These are phyloP conservation scores for Boletus coccyginus DNA, from an alignment of 768 basidiomycete species.

Conservation along the genomic window DNA sequence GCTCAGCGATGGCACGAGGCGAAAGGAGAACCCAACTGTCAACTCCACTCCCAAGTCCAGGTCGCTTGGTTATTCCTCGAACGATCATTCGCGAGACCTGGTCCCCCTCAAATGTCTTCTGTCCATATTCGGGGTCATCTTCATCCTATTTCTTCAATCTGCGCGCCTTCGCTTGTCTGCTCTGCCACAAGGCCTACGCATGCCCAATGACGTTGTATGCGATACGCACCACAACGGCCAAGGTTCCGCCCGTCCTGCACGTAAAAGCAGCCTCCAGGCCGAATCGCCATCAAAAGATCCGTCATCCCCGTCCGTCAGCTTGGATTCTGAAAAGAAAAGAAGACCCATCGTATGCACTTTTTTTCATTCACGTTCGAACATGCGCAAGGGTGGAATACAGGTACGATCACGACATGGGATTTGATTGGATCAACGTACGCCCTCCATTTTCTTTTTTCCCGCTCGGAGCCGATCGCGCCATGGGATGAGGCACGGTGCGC, in stretches of 20 bases:
- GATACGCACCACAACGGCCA: constrained; percentile 5
- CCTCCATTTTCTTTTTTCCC: constrained; percentile 5
- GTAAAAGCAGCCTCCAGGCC: constrained; percentile 17
- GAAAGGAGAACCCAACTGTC: background rate
- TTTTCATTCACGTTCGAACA: constrained; percentile 7
- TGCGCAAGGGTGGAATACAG: background rate
- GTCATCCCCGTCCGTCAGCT: constrained; percentile 8
- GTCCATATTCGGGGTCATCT: background rate
- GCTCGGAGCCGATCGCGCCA: constrained; percentile 13
- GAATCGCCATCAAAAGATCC: constrained; percentile 6
- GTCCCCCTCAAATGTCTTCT: background rate
- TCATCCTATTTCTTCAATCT: background rate
- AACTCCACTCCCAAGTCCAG: background rate
- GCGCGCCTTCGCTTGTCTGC: constrained; percentile 6
- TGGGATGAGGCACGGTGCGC: background rate
- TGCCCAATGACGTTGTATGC: constrained; percentile 22
- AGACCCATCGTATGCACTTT: background rate
- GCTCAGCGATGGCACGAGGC: constrained; percentile 17
- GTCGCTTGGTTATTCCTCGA: background rate
- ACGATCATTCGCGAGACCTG: background rate
- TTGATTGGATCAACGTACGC: constrained; percentile 12
- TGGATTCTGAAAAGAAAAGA: constrained; percentile 3
- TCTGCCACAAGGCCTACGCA: constrained; percentile 18
- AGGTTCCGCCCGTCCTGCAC: constrained; percentile 12
- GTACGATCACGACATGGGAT: background rate